Evolutionary conservation across 371 early-diverging fungal species (phyloP).

Genomic region (Syncephalastrum monosporum): DNA sequence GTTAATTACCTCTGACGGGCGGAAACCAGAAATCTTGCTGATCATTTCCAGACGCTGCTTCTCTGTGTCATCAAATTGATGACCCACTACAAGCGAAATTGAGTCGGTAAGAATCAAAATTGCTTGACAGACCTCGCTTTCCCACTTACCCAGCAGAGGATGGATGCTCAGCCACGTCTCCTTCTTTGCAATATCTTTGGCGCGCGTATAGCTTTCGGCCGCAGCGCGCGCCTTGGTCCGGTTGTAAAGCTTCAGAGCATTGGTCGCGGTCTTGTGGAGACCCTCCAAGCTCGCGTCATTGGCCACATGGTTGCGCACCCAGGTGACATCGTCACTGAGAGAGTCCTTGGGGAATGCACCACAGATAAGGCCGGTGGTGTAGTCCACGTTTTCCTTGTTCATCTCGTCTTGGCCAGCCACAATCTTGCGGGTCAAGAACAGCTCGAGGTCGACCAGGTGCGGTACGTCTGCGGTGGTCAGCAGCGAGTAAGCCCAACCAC

Average conservation of each 20-base stretch:
- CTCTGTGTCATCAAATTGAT: slow-evolving; percentile 42
- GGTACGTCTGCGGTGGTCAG: slow-evolving; percentile 91
- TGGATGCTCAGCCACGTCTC: slow-evolving; percentile 69
- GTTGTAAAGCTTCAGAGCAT: slow-evolving; percentile 85
- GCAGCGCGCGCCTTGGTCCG: slow-evolving; percentile 81
- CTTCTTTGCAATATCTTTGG: slow-evolving; percentile 76
- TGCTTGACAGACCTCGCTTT: not conserved
- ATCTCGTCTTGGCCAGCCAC: slow-evolving; percentile 50
- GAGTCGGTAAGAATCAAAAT: not conserved
- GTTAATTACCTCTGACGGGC: slow-evolving; percentile 64
- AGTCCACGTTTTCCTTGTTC: slow-evolving; percentile 54
- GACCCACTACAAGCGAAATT: slow-evolving; percentile 10
- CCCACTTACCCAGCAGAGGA: slow-evolving; percentile 62
- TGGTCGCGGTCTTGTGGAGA: slow-evolving; percentile 65
- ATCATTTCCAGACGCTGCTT: slow-evolving; percentile 67
- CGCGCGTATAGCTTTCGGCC: slow-evolving; percentile 81
- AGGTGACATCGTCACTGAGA: slow-evolving; percentile 72
- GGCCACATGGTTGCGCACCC: slow-evolving; percentile 59
- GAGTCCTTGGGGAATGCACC: slow-evolving; percentile 76
- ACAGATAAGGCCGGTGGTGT: slow-evolving; percentile 80
- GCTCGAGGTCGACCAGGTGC: slow-evolving; percentile 87
- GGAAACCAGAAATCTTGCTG: slow-evolving; percentile 72
- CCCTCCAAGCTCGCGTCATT: slow-evolving; percentile 66
- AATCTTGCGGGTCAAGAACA: slow-evolving; percentile 85
- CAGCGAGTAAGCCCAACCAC: slow-evolving; percentile 91